Evolutionary conservation across 1,139 yeast genomes (phyloP).

Genomic region (Blastobotrys indianensis): DNA sequence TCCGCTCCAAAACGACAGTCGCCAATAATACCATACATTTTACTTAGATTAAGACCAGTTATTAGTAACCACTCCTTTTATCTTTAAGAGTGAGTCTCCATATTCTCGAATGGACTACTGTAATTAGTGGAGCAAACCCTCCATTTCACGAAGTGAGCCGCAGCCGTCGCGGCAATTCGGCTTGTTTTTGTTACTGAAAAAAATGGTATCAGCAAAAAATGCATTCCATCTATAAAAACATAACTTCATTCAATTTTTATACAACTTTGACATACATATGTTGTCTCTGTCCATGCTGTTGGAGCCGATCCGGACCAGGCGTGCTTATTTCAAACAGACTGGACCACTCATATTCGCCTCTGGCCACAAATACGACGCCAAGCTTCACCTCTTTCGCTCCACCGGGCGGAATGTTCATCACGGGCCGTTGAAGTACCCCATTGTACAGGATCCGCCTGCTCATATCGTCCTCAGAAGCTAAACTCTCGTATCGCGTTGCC

Average conservation of each 20-base stretch:
- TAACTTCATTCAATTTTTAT: conserved; percentile 4
- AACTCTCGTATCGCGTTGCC: conserved; percentile 32
- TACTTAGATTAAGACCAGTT: no score
- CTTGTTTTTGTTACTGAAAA: not conserved
- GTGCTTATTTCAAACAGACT: conserved; percentile 49
- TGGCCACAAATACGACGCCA: conserved; percentile 57
- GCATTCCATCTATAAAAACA: not conserved
- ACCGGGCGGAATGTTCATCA: conserved; percentile 41
- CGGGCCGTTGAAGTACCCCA: conserved; percentile 58
- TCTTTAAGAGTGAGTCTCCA: no score
- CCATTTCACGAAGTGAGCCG: not conserved
- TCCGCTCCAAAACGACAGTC: no score
- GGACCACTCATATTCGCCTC: conserved; percentile 80
- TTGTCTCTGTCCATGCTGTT: conserved; percentile 32
- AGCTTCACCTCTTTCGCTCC: conserved; percentile 39
- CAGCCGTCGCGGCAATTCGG: not conserved
- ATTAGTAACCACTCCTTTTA: no score
- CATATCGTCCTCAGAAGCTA: conserved; percentile 19
- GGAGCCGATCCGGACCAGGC: conserved; percentile 15
- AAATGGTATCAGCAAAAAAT: not conserved
- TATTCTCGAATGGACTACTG: no score
- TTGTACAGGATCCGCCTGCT: conserved; percentile 38
- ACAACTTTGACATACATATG: conserved; percentile 34
- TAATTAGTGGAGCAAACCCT: no score
- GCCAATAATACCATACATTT: no score